Conservation (phyloP, 1,284 basidiomycete species). For the Boletus albobrunnescens region DNA sequence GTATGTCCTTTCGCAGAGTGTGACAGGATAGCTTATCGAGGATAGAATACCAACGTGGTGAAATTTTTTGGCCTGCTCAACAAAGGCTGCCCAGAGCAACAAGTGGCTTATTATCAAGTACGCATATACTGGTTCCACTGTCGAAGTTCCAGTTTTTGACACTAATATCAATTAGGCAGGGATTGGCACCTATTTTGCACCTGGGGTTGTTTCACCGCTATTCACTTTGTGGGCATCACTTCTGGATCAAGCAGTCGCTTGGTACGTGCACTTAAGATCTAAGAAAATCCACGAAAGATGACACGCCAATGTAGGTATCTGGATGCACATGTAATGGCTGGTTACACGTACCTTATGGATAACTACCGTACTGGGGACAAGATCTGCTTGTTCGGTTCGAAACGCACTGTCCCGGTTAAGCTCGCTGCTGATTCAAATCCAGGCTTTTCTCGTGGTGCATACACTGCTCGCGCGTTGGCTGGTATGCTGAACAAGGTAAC, state of each 20-base stretch:
- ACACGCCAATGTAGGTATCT: constrained; percentile 45
- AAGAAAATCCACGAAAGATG: background rate
- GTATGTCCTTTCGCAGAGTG: constrained; percentile 25
- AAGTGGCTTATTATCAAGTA: constrained; percentile 69
- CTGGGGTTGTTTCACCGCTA: constrained; percentile 51
- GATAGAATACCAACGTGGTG: constrained; percentile 68
- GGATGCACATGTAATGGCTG: constrained; percentile 57
- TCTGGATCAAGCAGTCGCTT: constrained; percentile 57
- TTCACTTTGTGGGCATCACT: constrained; percentile 47
- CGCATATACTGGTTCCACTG: background rate
- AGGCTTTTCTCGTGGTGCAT: constrained; percentile 76
- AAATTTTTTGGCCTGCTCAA: constrained; percentile 60
- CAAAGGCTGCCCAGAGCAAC: constrained; percentile 53
- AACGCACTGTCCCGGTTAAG: background rate
- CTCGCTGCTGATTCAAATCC: constrained; percentile 3
- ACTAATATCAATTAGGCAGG: constrained; percentile 43
- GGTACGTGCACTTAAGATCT: constrained; percentile 36
- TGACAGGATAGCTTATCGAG: background rate
- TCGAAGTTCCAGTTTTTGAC: background rate
- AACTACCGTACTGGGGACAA: constrained; percentile 58
- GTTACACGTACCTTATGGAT: constrained; percentile 66
- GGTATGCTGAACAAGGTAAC: constrained; percentile 54
- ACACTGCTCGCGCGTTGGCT: constrained; percentile 70
- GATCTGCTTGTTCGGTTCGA: constrained; percentile 58
- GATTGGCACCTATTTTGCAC: constrained; percentile 57